Conservation (phyloP, 805 yeast genomes). For the Debaryomyces tyrocola region DNA sequence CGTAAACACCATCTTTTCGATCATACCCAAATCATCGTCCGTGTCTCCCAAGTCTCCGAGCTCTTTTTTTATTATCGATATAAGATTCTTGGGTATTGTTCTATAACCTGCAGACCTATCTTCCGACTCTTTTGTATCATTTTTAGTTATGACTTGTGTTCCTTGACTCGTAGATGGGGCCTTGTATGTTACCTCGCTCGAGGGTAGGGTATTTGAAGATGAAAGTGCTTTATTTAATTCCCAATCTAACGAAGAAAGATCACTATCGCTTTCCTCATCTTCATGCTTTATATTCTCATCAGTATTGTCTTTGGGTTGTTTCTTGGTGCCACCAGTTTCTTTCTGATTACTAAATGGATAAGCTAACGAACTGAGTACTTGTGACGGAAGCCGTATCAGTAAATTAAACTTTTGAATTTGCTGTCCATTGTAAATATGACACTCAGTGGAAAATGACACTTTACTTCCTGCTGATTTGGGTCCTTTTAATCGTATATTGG, state of each 20-base stretch:
- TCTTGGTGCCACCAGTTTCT: not conserved
- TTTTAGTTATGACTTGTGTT: too few relatives aligned
- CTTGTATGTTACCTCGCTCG: not conserved
- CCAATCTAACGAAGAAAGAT: constrained; percentile 17
- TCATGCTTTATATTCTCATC: not conserved
- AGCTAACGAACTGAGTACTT: constrained; percentile 1
- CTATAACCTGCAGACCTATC: constrained; percentile 11
- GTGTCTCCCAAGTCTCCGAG: constrained; percentile 19
- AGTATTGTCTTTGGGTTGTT: not conserved
- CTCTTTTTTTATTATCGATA: constrained; percentile 28
- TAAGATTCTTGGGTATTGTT: constrained; percentile 28
- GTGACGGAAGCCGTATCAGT: constrained; percentile 10
- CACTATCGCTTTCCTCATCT: constrained; percentile 9
- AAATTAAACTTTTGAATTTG: constrained; percentile 7
- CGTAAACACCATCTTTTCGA: constrained; percentile 37
- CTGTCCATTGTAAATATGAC: constrained; percentile 3
- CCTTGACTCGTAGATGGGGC: not conserved
- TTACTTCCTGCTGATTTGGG: constrained; percentile 7
- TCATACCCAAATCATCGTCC: constrained; percentile 32
- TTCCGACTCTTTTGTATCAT: not conserved
- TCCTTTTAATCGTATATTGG: constrained; percentile 11
- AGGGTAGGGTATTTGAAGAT: constrained; percentile 2
- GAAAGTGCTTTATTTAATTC: constrained; percentile 16
- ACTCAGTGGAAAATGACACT: constrained; percentile 7
- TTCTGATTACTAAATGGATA: constrained; percentile 1